These are phyloP conservation scores for Yamadazyma ubonensis DNA, from an alignment of 805 yeast species.

Conservation along the genomic window DNA sequence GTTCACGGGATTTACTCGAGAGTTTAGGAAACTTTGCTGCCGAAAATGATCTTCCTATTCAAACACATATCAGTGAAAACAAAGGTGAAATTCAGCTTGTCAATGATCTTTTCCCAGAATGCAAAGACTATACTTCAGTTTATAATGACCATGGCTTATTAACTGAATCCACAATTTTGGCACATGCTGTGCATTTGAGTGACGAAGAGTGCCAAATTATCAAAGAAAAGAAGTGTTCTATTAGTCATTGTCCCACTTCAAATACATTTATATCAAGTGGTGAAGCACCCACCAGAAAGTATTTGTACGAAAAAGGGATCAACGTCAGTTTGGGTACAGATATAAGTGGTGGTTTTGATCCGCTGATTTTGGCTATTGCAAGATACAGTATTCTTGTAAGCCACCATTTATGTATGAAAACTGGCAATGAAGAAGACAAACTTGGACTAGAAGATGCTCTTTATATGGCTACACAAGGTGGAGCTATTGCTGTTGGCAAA, in stretches of 20 bases:
- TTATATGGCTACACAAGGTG: slow-evolving; percentile 84
- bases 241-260: slow-evolving; percentile 92
- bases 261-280: slow-evolving; percentile 89
- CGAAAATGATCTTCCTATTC: slow-evolving; percentile 60
- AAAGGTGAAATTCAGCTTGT: slow-evolving; percentile 74
- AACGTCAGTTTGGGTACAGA: slow-evolving; percentile 69
- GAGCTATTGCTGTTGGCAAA: slow-evolving; percentile 73
- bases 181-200: slow-evolving; percentile 81
- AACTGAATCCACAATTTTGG: slow-evolving; percentile 68
- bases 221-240: slow-evolving; percentile 57
- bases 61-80: slow-evolving; percentile 91
- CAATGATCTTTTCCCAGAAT: slow-evolving; percentile 66
- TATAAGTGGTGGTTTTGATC: slow-evolving; percentile 43
- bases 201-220: slow-evolving; percentile 63
- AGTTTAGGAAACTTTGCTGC: slow-evolving; percentile 60
- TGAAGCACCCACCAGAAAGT: slow-evolving; percentile 71
- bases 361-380: slow-evolving; percentile 36
- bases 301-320: slow-evolving; percentile 60
- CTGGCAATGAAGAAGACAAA: slow-evolving; percentile 42
- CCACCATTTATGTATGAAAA: slow-evolving; percentile 42
- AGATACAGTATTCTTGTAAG: slow-evolving; percentile 37
- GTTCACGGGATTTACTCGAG: slow-evolving; percentile 60
- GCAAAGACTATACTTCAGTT: slow-evolving; percentile 68
- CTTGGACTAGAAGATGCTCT: slow-evolving; percentile 69
- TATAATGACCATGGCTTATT: slow-evolving; percentile 65